Conservation (phyloP, 495 filamentous ascomycete species). For the Diplogelasinospora grovesii region DNA sequence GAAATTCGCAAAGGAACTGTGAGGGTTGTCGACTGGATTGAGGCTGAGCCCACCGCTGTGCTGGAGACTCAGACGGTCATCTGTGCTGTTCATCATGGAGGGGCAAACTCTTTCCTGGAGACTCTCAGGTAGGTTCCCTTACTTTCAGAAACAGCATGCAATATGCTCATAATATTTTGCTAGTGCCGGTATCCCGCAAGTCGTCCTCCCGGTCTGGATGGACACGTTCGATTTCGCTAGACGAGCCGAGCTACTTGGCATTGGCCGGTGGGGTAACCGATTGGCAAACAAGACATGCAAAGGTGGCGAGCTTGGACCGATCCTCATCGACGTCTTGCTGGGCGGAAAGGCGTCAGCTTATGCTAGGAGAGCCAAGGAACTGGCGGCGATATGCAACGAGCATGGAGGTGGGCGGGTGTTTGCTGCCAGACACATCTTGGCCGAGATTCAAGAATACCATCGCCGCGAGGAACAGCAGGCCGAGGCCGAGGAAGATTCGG, state of each 20-base stretch:
- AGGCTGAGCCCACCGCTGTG: slow-evolving; percentile 31
- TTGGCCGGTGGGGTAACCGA: slow-evolving; percentile 43
- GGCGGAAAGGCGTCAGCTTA: slow-evolving; percentile 11
- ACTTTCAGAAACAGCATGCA: background rate
- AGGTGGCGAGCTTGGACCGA: slow-evolving; percentile 11
- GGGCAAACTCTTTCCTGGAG: slow-evolving; percentile 39
- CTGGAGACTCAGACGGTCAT: slow-evolving; percentile 29
- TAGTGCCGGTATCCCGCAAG: slow-evolving; percentile 44
- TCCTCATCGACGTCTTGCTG: slow-evolving; percentile 18
- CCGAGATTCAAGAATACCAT: slow-evolving; percentile 14
- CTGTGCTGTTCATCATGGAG: slow-evolving; percentile 40
- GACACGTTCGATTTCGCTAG: slow-evolving; percentile 50
- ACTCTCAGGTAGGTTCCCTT: slow-evolving; percentile 24
- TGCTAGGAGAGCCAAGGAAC: slow-evolving; percentile 10
- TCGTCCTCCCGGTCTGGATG: slow-evolving; percentile 48
- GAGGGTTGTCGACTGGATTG: slow-evolving; percentile 30
- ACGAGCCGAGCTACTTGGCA: slow-evolving; percentile 43
- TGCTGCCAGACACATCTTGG: slow-evolving; percentile 18
- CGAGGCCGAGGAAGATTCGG: too few species aligned
- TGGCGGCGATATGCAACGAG: slow-evolving; percentile 17
- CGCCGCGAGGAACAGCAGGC: too few species aligned
- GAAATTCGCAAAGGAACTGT: slow-evolving; percentile 21
- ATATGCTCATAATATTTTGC: background rate
- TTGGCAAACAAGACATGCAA: slow-evolving; percentile 7
- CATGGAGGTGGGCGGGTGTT: slow-evolving; percentile 16